Percentiles rank a stretch among this genome's conserved stretches.
phyloP scores from a whole-genome alignment of 2,329 filamentous ascomycete species.

The Aspergillaceae sp. region DNA sequence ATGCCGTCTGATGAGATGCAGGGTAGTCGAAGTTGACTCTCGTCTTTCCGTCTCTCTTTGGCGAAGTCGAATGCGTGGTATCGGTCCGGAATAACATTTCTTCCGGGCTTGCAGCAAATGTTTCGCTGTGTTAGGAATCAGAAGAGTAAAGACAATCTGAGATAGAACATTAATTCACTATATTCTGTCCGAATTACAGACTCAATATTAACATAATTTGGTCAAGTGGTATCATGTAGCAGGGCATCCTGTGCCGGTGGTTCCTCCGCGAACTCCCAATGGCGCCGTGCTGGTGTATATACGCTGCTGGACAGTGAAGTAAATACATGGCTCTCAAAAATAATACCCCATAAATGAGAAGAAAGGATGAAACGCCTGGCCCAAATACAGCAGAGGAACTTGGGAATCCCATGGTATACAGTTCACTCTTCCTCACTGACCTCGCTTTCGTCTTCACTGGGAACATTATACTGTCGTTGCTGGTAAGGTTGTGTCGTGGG shows the following conservation, averaged over 20 bases:
- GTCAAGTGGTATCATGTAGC: slow-evolving; percentile 10
- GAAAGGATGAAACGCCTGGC: not conserved
- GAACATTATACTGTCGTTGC: slow-evolving; percentile 22
- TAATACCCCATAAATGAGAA: not conserved
- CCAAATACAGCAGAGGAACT: not conserved
- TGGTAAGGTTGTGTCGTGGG: slow-evolving; percentile 23
- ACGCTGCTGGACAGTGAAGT: not conserved
- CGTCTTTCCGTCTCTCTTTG: not conserved
- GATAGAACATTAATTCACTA: not conserved
- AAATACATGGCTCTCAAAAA: not conserved
- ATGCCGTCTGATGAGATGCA: too few species aligned
- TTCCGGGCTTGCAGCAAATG: slow-evolving; percentile 5
- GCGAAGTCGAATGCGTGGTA: not conserved
- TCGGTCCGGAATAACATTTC: slow-evolving; percentile 9
- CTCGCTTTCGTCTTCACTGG: slow-evolving; percentile 52
- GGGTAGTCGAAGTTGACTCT: too few species aligned
- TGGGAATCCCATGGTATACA: not conserved
- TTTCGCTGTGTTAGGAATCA: not conserved
- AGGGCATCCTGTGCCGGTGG: slow-evolving; percentile 2
- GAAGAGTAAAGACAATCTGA: not conserved
- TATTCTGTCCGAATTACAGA: not conserved
- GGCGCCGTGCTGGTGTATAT: slow-evolving; percentile 9
- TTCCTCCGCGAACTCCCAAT: slow-evolving; percentile 7
- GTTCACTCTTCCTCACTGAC: slow-evolving; percentile 57
- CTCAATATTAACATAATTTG: not conserved